Conservation (phyloP, 257 asterid genomes). For the Solanum clarkiae region DNA sequence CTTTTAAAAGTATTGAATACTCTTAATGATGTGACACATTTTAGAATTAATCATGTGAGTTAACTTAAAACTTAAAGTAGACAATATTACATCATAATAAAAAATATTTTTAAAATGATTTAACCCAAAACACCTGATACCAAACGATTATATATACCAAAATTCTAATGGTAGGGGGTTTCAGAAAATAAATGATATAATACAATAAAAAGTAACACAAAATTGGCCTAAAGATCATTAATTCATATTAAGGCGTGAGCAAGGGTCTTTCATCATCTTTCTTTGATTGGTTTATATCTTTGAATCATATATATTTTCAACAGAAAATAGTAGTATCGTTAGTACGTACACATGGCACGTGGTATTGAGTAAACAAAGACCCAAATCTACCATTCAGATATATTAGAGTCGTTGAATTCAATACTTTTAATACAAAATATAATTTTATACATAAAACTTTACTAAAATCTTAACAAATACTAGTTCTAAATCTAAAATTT, state of each 20-base stretch:
- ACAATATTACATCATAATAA: not conserved
- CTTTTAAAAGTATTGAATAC: no score
- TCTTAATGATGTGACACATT: not conserved
- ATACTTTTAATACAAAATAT: not conserved
- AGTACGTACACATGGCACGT: not conserved
- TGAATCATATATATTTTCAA: not conserved
- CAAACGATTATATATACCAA: not conserved
- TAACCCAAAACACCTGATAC: not conserved
- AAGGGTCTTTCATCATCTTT: no score
- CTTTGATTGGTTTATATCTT: no score
- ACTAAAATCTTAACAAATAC: not conserved
- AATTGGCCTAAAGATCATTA: not conserved
- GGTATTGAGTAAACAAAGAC: not conserved
- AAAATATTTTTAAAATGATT: not conserved
- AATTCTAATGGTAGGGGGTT: not conserved
- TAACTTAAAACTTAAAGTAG: not conserved
- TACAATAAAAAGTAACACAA: not conserved
- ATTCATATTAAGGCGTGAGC: not conserved
- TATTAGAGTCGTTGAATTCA: fast-evolving
- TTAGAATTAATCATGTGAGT: no score
- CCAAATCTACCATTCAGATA: not conserved
- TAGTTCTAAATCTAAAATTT: not conserved
- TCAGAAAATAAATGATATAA: not conserved
- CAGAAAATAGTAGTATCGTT: not conserved
- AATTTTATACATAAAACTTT: not conserved